Conservation (phyloP, 805 yeast genomes). For the Teunomyces kruisii region DNA sequence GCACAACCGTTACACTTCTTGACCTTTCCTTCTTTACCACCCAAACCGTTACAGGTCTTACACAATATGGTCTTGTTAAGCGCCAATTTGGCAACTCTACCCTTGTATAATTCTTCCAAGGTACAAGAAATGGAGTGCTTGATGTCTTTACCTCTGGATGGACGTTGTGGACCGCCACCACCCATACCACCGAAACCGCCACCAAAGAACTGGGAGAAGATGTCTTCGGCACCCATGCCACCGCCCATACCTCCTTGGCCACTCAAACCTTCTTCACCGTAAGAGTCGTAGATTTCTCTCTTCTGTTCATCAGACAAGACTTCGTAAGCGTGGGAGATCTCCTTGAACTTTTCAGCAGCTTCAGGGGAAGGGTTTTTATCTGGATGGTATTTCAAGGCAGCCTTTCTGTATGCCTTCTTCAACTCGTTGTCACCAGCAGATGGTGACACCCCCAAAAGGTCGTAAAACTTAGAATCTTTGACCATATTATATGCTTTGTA, state of each 20-base stretch:
- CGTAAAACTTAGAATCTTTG: slow-evolving; percentile 77
- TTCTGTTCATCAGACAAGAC: slow-evolving; percentile 83
- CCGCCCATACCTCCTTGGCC: slow-evolving; percentile 70
- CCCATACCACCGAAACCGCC: slow-evolving; percentile 60
- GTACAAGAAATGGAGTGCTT: slow-evolving; percentile 83
- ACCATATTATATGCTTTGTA: slow-evolving; percentile 51
- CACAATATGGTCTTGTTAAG: slow-evolving; percentile 89
- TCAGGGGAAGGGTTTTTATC: slow-evolving; percentile 83
- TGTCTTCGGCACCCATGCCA: slow-evolving; percentile 66
- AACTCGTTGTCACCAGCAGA: slow-evolving; percentile 69
- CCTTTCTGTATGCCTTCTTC: slow-evolving; percentile 79
- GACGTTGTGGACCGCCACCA: slow-evolving; percentile 67
- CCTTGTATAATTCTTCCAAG: slow-evolving; percentile 90
- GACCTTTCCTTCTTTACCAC: slow-evolving; percentile 91
- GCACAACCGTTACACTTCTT: slow-evolving; percentile 83
- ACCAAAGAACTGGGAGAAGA: slow-evolving; percentile 80
- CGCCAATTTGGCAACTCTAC: slow-evolving; percentile 91
- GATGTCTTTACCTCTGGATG: slow-evolving; percentile 86
- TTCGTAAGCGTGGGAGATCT: slow-evolving; percentile 84
- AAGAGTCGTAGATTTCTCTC: slow-evolving; percentile 84
- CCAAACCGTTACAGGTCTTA: slow-evolving; percentile 87
- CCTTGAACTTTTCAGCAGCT: slow-evolving; percentile 95
- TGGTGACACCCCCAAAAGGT: slow-evolving; percentile 67
- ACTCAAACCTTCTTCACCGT: slow-evolving; percentile 88
- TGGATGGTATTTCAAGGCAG: slow-evolving; percentile 80